Evolutionary conservation across 176 grass and related monocot genomes (phyloP), one percentile per base, ranked within the genome.

Genomic region (Oryza meyeriana): DNA sequence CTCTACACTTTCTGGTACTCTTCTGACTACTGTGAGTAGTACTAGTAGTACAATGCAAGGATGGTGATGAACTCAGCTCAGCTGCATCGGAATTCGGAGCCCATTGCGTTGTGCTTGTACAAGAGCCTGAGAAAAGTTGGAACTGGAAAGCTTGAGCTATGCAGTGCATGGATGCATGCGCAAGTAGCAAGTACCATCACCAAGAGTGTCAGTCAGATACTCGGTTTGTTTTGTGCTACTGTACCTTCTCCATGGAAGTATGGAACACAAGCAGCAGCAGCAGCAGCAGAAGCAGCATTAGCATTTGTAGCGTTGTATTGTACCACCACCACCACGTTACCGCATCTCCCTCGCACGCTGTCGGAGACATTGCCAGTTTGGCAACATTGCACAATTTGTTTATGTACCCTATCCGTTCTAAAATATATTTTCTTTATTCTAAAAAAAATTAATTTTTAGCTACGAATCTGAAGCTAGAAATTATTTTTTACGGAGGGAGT

Each of bases 61-160:
- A 0, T 13, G 33, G 76, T 40, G 75, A 64, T 52, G 75, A 72
- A 65, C n/a, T 28, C 11, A n/a, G 6, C 4, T 10, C 1, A 17
- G 52, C 2, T 36, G 58, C 78, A 67, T 81, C 34, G 77, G 77
- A 81, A 75, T 61, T 75, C 45, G 69, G 31, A 22, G 12, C 61
- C 61, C 61, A 61, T 58, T 11, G 14, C 28, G 10, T 12, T 2
- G 18, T 69, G 72, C 16, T 12, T 32, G 45, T 55, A 9, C 47
- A 6, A 1, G 5, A 47, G 61, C 77, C 1, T 25, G 28, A 17
- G 39, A 78, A 71, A 78, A 64, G 59, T 22, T 28, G 59, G 5
- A 16, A 14, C 8, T 12, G 16, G 12, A 35, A 28, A 62, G 58
- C 27, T 50, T 30, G 45, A 14, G 68, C 24, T 22, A 16, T 41